Evolutionary conservation across 495 filamentous ascomycete species (phyloP).

Genomic region (Parachaetomium inaequale): DNA sequence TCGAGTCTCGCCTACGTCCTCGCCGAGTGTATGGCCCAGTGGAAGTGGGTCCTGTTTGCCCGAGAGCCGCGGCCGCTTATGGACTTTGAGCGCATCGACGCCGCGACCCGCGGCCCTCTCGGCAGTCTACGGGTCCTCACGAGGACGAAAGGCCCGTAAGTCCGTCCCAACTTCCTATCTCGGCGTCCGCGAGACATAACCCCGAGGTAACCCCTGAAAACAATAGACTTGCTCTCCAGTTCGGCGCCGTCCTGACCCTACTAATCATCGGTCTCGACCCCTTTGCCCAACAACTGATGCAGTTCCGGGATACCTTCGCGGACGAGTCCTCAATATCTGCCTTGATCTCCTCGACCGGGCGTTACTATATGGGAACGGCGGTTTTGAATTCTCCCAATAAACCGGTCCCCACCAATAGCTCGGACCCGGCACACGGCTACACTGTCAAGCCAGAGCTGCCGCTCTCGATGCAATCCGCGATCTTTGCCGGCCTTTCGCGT

Average conservation of each 20-base stretch:
- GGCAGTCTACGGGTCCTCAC: not conserved
- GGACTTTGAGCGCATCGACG: not conserved
- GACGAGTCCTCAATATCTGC: not conserved
- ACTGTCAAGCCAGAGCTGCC: too few relatives aligned
- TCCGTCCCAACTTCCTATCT: too few relatives aligned
- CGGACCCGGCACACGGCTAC: too few relatives aligned
- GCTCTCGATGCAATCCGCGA: not conserved
- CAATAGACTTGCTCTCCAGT: not conserved
- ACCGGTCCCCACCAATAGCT: not conserved
- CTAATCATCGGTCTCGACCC: not conserved
- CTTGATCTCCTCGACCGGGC: not conserved
- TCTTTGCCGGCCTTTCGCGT: not conserved
- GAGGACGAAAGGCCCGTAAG: not conserved
- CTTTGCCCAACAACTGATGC: not conserved
- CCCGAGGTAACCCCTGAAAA: too few relatives aligned
- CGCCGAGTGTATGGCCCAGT: not conserved
- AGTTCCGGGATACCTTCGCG: not conserved
- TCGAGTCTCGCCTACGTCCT: not conserved
- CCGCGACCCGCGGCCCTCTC: not conserved
- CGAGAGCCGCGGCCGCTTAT: not conserved
- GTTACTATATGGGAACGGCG: not conserved
- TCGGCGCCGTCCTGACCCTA: not conserved
- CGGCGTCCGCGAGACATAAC: too few relatives aligned
- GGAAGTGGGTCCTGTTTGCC: not conserved
- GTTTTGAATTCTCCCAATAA: too few relatives aligned